Percentiles rank a stretch among this genome's conserved stretches.
These are phyloP conservation scores for Mycosphaerella sp. DNA, from an alignment of 2,329 filamentous ascomycete species.

Conservation along the genomic window DNA sequence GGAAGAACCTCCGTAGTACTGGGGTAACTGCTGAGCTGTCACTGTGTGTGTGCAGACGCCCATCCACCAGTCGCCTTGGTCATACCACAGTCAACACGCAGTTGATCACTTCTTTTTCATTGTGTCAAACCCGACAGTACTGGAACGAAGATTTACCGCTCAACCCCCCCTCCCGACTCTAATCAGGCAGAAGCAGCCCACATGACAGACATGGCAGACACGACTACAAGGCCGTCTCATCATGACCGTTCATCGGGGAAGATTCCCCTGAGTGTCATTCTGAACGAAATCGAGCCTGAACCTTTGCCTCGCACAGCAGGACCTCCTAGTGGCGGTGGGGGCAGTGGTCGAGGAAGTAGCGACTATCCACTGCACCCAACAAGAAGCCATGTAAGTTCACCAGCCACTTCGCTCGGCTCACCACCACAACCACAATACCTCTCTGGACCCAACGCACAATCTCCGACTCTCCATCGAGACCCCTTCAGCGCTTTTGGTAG, in stretches of 20 bases:
- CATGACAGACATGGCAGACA: slow-evolving; percentile 1
- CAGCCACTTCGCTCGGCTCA: slow-evolving; percentile 5
- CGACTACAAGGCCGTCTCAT: slow-evolving; percentile 6
- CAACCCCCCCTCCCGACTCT: background rate
- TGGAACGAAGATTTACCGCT: background rate
- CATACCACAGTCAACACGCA: background rate
- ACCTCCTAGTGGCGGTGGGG: background rate
- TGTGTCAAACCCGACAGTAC: background rate
- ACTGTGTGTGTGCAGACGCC: background rate
- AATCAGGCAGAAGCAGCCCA: background rate
- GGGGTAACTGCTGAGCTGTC: background rate
- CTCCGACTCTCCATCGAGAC: background rate
- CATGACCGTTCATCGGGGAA: slow-evolving; percentile 12
- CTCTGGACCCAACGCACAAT: background rate
- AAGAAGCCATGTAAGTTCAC: slow-evolving; percentile 9
- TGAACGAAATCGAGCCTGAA: slow-evolving; percentile 6
- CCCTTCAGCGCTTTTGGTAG: background rate
- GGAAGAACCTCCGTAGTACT: background rate
- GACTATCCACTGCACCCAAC: background rate
- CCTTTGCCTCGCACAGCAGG: background rate
- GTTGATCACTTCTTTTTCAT: too few relatives aligned
- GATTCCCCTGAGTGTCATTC: slow-evolving; percentile 13
- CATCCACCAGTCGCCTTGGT: background rate
- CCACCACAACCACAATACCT: slow-evolving; percentile 3
- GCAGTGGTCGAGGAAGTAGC: background rate